Conservation (phyloP, 2,329 filamentous ascomycete genomes). For the Exophiala xenobiotica region DNA sequence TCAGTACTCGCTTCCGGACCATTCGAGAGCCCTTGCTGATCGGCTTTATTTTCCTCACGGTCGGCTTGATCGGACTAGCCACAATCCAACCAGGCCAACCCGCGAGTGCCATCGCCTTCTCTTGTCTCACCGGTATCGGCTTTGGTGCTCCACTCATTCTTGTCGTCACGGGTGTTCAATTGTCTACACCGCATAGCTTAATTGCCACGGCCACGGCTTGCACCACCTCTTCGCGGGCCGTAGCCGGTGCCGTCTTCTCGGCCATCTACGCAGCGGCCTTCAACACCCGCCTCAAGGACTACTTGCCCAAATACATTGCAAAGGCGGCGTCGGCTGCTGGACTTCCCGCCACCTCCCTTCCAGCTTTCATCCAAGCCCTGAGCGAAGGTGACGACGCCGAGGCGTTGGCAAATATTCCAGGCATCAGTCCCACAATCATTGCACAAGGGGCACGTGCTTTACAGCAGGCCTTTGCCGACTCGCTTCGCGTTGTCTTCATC, state of each 20-base stretch:
- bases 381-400: no score
- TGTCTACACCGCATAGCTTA: slow-evolving; percentile 9
- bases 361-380: no score
- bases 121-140: slow-evolving; percentile 7
- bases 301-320: neutral
- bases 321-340: neutral
- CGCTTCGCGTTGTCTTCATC: neutral
- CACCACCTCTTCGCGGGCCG: slow-evolving; percentile 4
- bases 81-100: slow-evolving; percentile 8
- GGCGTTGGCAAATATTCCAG: no score
- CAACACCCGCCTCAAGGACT: neutral
- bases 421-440: no score
- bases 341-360: neutral
- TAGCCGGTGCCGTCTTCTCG: slow-evolving; percentile 3
- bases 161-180: slow-evolving; percentile 8
- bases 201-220: slow-evolving; percentile 15
- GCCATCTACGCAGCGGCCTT: slow-evolving; percentile 6
- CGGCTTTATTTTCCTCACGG: slow-evolving; percentile 5
- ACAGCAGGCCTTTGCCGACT: neutral
- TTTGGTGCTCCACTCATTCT: slow-evolving; percentile 9
- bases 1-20: neutral
- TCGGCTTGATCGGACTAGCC: slow-evolving; percentile 5
- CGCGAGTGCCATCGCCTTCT: slow-evolving; percentile 3
- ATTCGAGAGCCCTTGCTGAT: slow-evolving; percentile 5
- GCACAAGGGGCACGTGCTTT: no score